A percentile compares a stretch with the other conserved stretches of the same genome.
phyloP scores from a whole-genome alignment of 2,329 filamentous ascomycete genomes.

The Epichloe uncinata region DNA sequence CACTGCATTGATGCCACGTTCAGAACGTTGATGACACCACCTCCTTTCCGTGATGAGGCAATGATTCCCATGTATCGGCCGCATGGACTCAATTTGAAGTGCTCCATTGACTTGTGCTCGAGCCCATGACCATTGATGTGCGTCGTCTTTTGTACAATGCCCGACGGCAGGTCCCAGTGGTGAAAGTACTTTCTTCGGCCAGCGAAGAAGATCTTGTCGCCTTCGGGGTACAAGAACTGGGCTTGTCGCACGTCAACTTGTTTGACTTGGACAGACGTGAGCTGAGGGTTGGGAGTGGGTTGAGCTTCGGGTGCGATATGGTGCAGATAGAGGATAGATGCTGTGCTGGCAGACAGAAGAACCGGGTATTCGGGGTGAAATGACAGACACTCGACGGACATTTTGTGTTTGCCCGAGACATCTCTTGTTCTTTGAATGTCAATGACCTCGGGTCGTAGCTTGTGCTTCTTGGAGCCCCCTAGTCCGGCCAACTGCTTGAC shows the following conservation, averaged over 20 bases:
- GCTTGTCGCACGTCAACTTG: constrained; percentile 75
- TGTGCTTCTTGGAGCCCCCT: constrained; percentile 45
- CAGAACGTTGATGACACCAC: constrained; percentile 77
- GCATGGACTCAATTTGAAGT: constrained; percentile 75
- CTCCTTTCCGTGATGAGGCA: constrained; percentile 69
- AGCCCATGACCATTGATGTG: constrained; percentile 61
- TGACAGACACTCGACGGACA: constrained; percentile 66
- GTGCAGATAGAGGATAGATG: constrained; percentile 77
- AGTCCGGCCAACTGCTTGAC: constrained; percentile 50
- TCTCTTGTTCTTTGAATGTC: constrained; percentile 85
- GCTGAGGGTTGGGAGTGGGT: constrained; percentile 70
- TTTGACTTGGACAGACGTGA: constrained; percentile 81
- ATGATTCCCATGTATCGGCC: constrained; percentile 76
- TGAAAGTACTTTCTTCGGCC: constrained; percentile 87
- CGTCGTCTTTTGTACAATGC: constrained; percentile 69
- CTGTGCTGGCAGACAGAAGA: constrained; percentile 76
- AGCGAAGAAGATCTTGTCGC: constrained; percentile 74
- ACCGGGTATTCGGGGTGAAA: constrained; percentile 87
- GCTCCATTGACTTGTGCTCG: constrained; percentile 84
- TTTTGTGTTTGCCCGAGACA: constrained; percentile 65
- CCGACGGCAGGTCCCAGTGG: constrained; percentile 77
- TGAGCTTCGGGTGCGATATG: constrained; percentile 67
- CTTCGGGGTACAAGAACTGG: constrained; percentile 59
- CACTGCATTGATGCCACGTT: constrained; percentile 73
- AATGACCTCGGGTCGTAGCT: constrained; percentile 73